Evolutionary conservation across 169 alveolate species (phyloP).

Genomic region (Plasmodium yoelii): DNA sequence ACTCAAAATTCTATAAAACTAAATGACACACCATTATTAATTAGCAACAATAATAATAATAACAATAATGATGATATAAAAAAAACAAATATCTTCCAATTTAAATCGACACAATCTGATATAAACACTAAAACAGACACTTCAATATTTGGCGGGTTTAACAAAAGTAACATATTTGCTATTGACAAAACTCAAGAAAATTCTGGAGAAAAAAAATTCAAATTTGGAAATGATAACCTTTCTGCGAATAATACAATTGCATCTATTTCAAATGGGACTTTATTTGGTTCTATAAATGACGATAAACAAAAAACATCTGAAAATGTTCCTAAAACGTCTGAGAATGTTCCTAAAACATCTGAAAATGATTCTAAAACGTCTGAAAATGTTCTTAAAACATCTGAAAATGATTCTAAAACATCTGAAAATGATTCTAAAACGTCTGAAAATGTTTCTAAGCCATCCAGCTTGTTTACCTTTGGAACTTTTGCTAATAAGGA

Average conservation of each 20-base stretch:
- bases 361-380: too few relatives aligned
- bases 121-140: neutral
- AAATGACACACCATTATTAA: neutral
- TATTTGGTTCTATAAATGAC: neutral
- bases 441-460: too few relatives aligned
- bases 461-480: too few relatives aligned
- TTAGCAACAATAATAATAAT: slow-evolving; percentile 1
- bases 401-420: too few relatives aligned
- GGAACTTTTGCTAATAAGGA: neutral
- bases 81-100: neutral
- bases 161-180: neutral
- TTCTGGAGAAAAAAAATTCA: slow-evolving; percentile 17
- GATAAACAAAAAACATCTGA: too few relatives aligned
- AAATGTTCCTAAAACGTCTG: too few relatives aligned
- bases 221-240: slow-evolving; percentile 7
- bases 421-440: too few relatives aligned
- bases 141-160: neutral
- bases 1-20: neutral
- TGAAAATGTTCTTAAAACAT: too few relatives aligned
- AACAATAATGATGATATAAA: neutral
- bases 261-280: neutral
- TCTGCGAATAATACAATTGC: neutral
- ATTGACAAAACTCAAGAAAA: neutral
- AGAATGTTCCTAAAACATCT: too few relatives aligned
- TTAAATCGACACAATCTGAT: neutral